A percentile compares a stretch with the other conserved stretches of the same genome.
phyloP scores from a whole-genome alignment of 257 asterid genomes.

The Vinca minor region DNA sequence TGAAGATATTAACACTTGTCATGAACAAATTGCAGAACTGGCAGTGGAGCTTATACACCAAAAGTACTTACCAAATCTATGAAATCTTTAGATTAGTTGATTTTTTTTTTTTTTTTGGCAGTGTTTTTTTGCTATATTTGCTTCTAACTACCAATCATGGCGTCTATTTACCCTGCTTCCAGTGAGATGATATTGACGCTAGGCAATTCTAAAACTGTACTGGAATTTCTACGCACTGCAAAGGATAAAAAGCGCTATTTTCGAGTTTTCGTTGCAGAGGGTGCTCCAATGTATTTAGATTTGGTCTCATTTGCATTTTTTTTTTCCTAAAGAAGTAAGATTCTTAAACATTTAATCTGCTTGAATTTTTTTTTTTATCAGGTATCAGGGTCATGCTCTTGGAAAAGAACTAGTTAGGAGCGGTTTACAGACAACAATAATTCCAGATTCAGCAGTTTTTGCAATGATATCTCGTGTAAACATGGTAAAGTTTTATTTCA shows the following conservation, averaged over 20 bases:
- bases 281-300: slow-evolving; percentile 68
- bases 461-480: slow-evolving; percentile 90
- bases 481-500: slow-evolving; percentile 43
- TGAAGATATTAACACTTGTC: slow-evolving; percentile 72
- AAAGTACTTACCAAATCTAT: slow-evolving; percentile 34
- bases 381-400: slow-evolving; percentile 81
- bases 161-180: slow-evolving; percentile 4
- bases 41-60: slow-evolving; percentile 92
- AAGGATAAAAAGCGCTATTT: slow-evolving; percentile 75
- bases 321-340: too few relatives aligned
- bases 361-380: slow-evolving; percentile 18
- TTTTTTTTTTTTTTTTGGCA: neutral
- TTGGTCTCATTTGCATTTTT: too few relatives aligned
- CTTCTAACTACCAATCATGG: too few relatives aligned
- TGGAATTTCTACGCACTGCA: slow-evolving; percentile 73
- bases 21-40: slow-evolving; percentile 81
- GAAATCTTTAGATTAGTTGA: neutral
- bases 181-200: slow-evolving; percentile 88
- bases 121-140: neutral
- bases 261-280: slow-evolving; percentile 82
- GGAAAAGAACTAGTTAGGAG: slow-evolving; percentile 68
- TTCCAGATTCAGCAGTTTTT: slow-evolving; percentile 86
- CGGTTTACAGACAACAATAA: slow-evolving; percentile 72
- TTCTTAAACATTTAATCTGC: slow-evolving; percentile 7
- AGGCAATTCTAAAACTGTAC: slow-evolving; percentile 73